Percentiles rank a stretch among this genome's conserved stretches.
Evolutionary conservation across 2,329 filamentous ascomycete genomes (phyloP).

Genomic region (Paradendryphiella salina): DNA sequence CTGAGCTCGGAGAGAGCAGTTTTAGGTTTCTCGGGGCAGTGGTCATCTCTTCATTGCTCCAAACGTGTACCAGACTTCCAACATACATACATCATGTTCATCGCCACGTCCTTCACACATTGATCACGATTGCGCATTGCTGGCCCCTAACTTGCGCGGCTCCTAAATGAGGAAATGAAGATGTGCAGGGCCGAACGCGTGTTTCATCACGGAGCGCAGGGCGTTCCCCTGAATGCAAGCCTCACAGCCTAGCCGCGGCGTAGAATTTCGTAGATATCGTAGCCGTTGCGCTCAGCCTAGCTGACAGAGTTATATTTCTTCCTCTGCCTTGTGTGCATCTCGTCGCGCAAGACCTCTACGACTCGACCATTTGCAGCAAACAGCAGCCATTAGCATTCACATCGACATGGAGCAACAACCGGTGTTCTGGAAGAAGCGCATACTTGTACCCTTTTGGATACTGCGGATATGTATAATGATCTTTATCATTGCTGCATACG

Average conservation of each 20-base stretch:
- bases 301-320: not conserved
- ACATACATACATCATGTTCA: not conserved
- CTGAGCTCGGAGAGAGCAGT: slow-evolving; percentile 5
- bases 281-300: slow-evolving; percentile 9
- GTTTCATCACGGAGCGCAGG: slow-evolving; percentile 27
- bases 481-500: slow-evolving; percentile 38
- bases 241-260: slow-evolving; percentile 17
- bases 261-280: slow-evolving; percentile 8
- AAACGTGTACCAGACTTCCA: not conserved
- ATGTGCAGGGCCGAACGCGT: slow-evolving; percentile 23
- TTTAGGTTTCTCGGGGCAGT: slow-evolving; percentile 2
- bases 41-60: not conserved
- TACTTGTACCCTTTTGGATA: slow-evolving; percentile 46
- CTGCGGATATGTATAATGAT: slow-evolving; percentile 41
- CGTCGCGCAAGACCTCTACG: not conserved
- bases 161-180: slow-evolving; percentile 19
- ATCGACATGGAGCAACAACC: slow-evolving; percentile 29
- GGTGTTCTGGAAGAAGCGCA: slow-evolving; percentile 44
- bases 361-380: not conserved
- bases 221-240: slow-evolving; percentile 26
- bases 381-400: not conserved
- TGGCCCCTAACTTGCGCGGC: not conserved
- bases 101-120: not conserved
- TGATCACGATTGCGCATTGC: slow-evolving; percentile 2
- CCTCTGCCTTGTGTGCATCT: not conserved